A percentile compares a stretch with the other conserved stretches of the same genome.
Conservation (phyloP, 352 stramenopile species). For the Phytophthora hibernalis region DNA sequence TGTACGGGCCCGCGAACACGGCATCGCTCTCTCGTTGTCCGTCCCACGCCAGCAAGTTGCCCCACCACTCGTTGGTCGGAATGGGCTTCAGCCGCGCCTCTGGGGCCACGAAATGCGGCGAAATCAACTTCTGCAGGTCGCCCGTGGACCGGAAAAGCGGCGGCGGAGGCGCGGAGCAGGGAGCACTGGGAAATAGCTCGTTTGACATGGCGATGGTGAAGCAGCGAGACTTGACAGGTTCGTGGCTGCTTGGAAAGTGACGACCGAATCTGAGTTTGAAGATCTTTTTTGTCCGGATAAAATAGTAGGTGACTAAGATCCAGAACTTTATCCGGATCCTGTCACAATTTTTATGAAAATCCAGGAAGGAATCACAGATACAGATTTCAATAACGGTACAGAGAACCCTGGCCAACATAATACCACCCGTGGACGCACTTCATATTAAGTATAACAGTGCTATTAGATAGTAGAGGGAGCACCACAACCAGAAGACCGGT, state of each 20-base stretch:
- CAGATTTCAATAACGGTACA: too few species aligned
- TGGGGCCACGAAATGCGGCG: slow-evolving; percentile 50
- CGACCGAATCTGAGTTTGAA: slow-evolving; percentile 23
- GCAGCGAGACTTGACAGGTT: slow-evolving; percentile 8
- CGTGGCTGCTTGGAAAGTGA: slow-evolving; percentile 29
- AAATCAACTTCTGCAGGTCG: slow-evolving; percentile 58
- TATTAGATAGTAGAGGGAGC: too few species aligned
- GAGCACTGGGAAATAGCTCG: slow-evolving; percentile 21
- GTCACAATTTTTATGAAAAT: too few species aligned
- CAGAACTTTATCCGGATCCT: slow-evolving; percentile 10
- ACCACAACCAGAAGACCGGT: too few species aligned
- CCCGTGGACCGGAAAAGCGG: slow-evolving; percentile 56
- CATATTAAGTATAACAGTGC: too few species aligned
- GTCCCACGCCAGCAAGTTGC: slow-evolving; percentile 79
- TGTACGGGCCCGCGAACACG: slow-evolving; percentile 77
- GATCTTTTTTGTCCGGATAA: slow-evolving; percentile 15
- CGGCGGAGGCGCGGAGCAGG: slow-evolving; percentile 31
- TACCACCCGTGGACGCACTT: too few species aligned
- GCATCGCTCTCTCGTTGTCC: slow-evolving; percentile 68
- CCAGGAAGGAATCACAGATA: too few species aligned
- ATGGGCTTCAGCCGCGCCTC: slow-evolving; percentile 44
- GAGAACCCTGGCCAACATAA: too few species aligned
- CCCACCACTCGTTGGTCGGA: slow-evolving; percentile 88
- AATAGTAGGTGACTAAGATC: slow-evolving; percentile 2
- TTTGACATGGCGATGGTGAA: slow-evolving; percentile 29